Evolutionary conservation across 305 asterid species (phyloP), one percentile per base, ranked within the genome.

Genomic region (Rubia balearica): DNA sequence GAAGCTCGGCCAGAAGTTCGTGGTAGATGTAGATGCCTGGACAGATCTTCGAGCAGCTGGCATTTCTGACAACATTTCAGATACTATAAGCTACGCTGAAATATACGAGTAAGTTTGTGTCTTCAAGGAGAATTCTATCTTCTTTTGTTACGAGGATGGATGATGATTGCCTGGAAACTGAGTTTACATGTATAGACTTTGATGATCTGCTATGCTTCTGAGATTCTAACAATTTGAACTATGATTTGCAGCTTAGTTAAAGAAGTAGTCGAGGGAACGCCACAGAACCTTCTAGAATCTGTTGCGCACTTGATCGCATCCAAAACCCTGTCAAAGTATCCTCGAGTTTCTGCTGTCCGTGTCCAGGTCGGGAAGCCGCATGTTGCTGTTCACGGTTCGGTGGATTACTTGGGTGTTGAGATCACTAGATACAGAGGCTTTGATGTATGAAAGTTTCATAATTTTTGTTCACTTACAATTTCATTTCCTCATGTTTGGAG

Each of bases 11-110:
- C 97, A 89, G 84, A 94, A 94, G 77, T 91, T 94, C 79, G 45
- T 85, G 80, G 75, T 94, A 48, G 99, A 94, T 69, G 81, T 94
- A 5, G 99, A 94, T 83, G 96, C 90, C 68, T 94, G 97, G 97
- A 89, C 82, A 88, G 96, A 91, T 88, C 97, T 91, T 72, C 81
- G 69, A 82, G 68, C 87, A 59, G 95, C 97, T 5, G 97, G 93
- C 30, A 70, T 59, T 22, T 94, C 97, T 56, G 97, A 94, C 70
- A 36, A 38, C 62, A 79, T 94, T 13, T 36, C 85, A 2, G 97
- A 94, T 78, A 88, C 96, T 57, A 27, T 90, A 78, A 92, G 97
- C 78, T 90, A 90, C 56, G 86, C 96, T 76, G 94, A 84, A 62
- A 87, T 91, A 80, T 89, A 93, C 43, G 77, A 86, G 98, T 90